Base-by-base conservation (phyloP, 495 filamentous ascomycete genomes). In the Glutinoglossum americanum region DNA sequence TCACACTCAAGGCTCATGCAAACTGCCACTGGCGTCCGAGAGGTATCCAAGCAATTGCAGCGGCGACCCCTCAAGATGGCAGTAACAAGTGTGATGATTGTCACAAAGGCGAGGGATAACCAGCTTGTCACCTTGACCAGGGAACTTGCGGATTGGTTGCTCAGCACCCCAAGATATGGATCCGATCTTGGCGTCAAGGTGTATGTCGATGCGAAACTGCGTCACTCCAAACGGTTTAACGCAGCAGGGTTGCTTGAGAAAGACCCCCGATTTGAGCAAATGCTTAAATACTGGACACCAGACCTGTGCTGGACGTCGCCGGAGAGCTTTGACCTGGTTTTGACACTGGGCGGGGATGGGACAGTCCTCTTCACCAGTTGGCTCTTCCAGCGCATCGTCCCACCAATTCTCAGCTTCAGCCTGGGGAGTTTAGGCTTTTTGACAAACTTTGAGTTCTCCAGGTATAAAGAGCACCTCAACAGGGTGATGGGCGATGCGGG, bases 351-450 rank as follows among this genome's bases (percentile, higher is more conserved):
- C 3, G 89, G 89, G 15, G 89, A 96, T 64, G 89, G 92, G 15
- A 98, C 92, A 0, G 90, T 98, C 32, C 72, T 98, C 32, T 97
- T 94, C 65, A 86, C 92, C 0, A 88, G 82, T 63, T 98, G 93
- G 90, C 73, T 98, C 32, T 98, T 98, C 67, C 92, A 98, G 73
- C 75, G 87, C n/a, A 82, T 97, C 56, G 90, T 96, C 1, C 89
- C 89, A 6, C 89, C 89, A 0, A 82, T 94, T 11, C 75, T 96
- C 47, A 87, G 82, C 59, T 96, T 95, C 71, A 84, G 83, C 44
- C 74, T 96, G 13, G 89, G 89, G 25, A 88, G 84, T 60, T 76
- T 96, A 3, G 89, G 89, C 39, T 96, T 96, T 72, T 70, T 96
- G 54, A 96, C 89, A 1, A 94, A 81, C 64, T 96, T 95, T 64